Evolutionary conservation across 768 basidiomycete species (phyloP).

Genomic region (Candolleomyces efflorescens): DNA sequence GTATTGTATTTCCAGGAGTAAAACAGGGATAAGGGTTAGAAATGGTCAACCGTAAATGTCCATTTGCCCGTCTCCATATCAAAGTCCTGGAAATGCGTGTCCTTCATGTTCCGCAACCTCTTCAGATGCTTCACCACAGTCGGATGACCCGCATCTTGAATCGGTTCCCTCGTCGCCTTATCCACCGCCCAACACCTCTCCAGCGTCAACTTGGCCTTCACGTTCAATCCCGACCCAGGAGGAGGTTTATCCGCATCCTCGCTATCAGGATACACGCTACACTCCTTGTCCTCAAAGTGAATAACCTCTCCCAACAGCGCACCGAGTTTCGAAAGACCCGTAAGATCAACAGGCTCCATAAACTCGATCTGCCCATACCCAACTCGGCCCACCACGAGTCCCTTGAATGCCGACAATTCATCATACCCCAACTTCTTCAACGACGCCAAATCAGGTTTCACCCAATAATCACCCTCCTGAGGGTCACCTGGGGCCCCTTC

Average conservation of each 20-base stretch:
- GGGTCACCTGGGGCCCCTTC: constrained; percentile 29
- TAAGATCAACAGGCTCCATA: constrained; percentile 80
- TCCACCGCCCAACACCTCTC: constrained; percentile 85
- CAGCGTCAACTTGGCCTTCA: constrained; percentile 73
- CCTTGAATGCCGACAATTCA: constrained; percentile 67
- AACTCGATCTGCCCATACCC: constrained; percentile 90
- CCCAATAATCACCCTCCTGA: constrained; percentile 89
- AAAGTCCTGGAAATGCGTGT: constrained; percentile 81
- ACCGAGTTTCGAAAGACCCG: constrained; percentile 72
- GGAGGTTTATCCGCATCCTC: constrained; percentile 83
- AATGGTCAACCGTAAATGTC: constrained; percentile 94
- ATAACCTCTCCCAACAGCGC: constrained; percentile 85
- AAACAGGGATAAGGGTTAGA: constrained; percentile 40
- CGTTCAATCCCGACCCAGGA: constrained; percentile 84
- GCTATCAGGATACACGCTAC: constrained; percentile 89
- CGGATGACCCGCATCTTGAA: constrained; percentile 79
- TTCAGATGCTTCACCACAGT: constrained; percentile 68
- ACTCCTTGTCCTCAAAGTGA: constrained; percentile 87
- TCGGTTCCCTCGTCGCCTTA: constrained; percentile 85
- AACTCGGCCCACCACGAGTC: constrained; percentile 84
- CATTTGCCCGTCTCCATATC: constrained; percentile 81
- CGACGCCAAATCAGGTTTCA: constrained; percentile 70
- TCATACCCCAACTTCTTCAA: constrained; percentile 70
- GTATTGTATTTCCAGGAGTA: constrained; percentile 6
- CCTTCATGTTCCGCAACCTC: constrained; percentile 78